Percentiles rank a stretch among this genome's conserved stretches.
Conservation (phyloP, 2,329 filamentous ascomycete genomes). For the Grosmannia serpens region DNA sequence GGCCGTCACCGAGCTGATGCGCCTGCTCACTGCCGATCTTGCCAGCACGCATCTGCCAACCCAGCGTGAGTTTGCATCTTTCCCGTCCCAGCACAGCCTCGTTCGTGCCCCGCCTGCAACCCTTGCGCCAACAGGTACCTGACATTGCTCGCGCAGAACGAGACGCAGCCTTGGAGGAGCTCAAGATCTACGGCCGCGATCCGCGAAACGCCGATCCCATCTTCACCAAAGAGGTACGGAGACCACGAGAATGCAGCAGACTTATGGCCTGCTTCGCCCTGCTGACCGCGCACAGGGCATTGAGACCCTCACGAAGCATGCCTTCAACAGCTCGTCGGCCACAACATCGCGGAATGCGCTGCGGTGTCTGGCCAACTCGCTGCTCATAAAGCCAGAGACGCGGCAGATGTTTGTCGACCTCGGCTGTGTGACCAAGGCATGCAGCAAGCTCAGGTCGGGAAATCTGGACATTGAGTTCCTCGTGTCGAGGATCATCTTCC, state of each 20-base stretch:
- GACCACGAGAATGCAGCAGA: not conserved
- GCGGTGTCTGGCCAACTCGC: constrained; percentile 73
- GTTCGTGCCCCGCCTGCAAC: not conserved
- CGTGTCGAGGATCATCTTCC: constrained; percentile 63
- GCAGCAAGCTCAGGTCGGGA: constrained; percentile 59
- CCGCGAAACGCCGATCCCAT: constrained; percentile 65
- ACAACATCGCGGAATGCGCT: constrained; percentile 63
- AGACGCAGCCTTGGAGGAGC: constrained; percentile 47
- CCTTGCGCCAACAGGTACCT: not conserved
- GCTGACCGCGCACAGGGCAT: constrained; percentile 49
- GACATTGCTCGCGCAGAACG: constrained; percentile 41
- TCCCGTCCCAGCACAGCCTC: not conserved
- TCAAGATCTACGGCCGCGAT: constrained; percentile 71
- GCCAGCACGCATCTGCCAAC: constrained; percentile 44
- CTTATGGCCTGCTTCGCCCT: not conserved
- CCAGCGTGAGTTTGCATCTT: constrained; percentile 36
- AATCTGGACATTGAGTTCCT: constrained; percentile 80
- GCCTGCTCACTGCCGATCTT: constrained; percentile 51
- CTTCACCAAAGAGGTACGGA: constrained; percentile 60
- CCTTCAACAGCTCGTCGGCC: constrained; percentile 53
- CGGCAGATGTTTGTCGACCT: constrained; percentile 64
- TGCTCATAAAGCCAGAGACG: constrained; percentile 57
- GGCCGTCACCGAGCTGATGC: constrained; percentile 54
- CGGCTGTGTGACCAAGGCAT: constrained; percentile 55
- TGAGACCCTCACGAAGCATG: constrained; percentile 57